Conservation (phyloP, 768 basidiomycete species). For the Amylocystis lapponica region DNA sequence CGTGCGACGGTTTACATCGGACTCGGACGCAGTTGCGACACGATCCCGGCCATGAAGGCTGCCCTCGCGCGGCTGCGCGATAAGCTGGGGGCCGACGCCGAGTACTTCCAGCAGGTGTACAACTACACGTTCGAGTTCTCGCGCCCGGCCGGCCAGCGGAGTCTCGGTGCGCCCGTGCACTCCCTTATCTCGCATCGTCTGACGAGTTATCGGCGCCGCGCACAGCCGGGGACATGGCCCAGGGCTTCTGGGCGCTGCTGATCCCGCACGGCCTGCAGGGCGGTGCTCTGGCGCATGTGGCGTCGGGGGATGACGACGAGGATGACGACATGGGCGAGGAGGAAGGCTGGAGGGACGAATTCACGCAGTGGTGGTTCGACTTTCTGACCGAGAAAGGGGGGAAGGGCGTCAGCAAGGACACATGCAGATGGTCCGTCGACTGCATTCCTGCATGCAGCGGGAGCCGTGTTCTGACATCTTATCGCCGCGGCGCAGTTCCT, state of each 20-base stretch:
- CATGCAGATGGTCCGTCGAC: constrained; percentile 69
- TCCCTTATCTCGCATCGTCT: constrained; percentile 4
- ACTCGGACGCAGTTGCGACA: constrained; percentile 48
- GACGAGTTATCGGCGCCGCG: too few species aligned
- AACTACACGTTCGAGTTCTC: constrained; percentile 78
- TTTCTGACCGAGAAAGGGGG: constrained; percentile 59
- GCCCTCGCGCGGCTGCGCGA: constrained; percentile 48
- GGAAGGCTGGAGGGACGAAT: constrained; percentile 59
- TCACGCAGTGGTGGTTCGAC: constrained; percentile 74
- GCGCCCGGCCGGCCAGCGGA: constrained; percentile 69
- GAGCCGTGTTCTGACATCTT: too few species aligned
- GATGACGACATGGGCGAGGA: constrained; percentile 44
- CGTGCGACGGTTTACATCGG: background rate
- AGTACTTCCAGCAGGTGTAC: constrained; percentile 77
- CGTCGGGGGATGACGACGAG: constrained; percentile 26
- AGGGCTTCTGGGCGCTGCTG: constrained; percentile 74
- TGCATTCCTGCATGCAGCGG: too few species aligned
- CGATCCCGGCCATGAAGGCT: constrained; percentile 53
- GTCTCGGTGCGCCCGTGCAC: constrained; percentile 71
- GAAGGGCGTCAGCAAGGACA: constrained; percentile 84
- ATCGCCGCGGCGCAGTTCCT: constrained; percentile 61
- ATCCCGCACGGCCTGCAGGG: constrained; percentile 65
- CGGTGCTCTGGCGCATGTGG: constrained; percentile 50
- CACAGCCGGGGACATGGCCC: constrained; percentile 62
- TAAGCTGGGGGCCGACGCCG: constrained; percentile 56